These are phyloP conservation scores for Leccinum sublutescens DNA, from an alignment of 768 basidiomycete genomes.

Conservation along the genomic window DNA sequence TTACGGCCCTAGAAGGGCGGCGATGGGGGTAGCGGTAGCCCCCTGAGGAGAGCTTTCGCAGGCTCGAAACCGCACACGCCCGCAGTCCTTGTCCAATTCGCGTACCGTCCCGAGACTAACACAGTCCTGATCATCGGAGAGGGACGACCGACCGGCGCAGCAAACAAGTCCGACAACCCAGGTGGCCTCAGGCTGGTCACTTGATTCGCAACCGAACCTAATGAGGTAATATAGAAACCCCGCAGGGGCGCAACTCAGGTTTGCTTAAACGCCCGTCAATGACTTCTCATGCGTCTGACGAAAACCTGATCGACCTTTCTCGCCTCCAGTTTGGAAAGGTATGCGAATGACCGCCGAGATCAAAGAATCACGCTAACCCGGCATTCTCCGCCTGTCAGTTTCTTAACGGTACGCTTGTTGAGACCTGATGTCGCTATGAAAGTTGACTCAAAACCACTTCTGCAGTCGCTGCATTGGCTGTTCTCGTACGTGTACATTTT, in stretches of 20 bases:
- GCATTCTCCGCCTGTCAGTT: not conserved
- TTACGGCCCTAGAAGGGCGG: no score
- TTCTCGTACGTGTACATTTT: conserved; percentile 12
- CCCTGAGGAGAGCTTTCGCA: no score
- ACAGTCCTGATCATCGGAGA: no score
- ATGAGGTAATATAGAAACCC: no score
- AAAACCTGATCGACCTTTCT: conserved; percentile 8
- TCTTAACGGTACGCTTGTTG: conserved; percentile 16
- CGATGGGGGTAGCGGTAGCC: no score
- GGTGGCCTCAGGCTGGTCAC: no score
- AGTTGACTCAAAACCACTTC: not conserved
- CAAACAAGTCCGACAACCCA: no score
- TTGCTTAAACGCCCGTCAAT: conserved; percentile 1
- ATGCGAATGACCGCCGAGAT: not conserved
- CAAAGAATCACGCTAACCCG: not conserved
- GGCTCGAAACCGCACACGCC: no score
- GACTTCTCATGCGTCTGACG: conserved; percentile 1
- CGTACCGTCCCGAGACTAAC: no score
- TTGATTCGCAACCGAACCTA: no score
- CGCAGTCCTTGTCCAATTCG: no score
- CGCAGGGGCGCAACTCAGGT: not conserved
- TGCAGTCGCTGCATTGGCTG: conserved; percentile 20
- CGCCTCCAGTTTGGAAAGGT: conserved; percentile 26
- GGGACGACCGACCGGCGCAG: no score
- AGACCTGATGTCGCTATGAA: not conserved